Evolutionary conservation across 345 rosid genomes (phyloP).

Genomic region (Citrus maxima): DNA sequence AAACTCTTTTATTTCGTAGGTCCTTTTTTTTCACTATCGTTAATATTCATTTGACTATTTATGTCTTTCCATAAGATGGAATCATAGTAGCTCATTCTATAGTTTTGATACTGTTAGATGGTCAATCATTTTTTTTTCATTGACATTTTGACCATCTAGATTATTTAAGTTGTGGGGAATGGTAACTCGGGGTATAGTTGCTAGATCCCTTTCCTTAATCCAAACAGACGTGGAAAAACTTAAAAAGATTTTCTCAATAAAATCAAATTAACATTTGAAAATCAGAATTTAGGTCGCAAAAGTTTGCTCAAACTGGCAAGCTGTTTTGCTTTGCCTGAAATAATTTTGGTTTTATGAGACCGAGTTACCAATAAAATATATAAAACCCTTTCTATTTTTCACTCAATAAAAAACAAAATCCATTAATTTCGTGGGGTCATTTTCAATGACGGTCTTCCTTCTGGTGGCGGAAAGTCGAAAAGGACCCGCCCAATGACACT

Average conservation of each 20-base stretch:
- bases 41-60: too few relatives aligned
- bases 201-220: too few relatives aligned
- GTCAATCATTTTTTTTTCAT: too few relatives aligned
- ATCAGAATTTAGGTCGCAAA: not conserved
- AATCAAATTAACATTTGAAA: not conserved
- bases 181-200: too few relatives aligned
- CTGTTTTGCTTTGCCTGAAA: not conserved
- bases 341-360: not conserved
- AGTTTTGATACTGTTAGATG: too few relatives aligned
- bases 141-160: too few relatives aligned
- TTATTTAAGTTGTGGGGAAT: too few relatives aligned
- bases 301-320: not conserved
- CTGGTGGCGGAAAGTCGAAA: slow-evolving; percentile 8
- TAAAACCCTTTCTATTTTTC: not conserved
- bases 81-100: too few relatives aligned
- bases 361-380: not conserved
- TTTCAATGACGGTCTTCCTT: not conserved
- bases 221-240: too few relatives aligned
- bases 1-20: too few relatives aligned
- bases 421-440: not conserved
- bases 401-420: not conserved
- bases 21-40: too few relatives aligned
- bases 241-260: not conserved
- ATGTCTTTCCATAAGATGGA: too few relatives aligned
- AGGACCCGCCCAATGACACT: not conserved